Evolutionary conservation across 768 basidiomycete genomes (phyloP).

Genomic region (Panaeolus papilionaceus): DNA sequence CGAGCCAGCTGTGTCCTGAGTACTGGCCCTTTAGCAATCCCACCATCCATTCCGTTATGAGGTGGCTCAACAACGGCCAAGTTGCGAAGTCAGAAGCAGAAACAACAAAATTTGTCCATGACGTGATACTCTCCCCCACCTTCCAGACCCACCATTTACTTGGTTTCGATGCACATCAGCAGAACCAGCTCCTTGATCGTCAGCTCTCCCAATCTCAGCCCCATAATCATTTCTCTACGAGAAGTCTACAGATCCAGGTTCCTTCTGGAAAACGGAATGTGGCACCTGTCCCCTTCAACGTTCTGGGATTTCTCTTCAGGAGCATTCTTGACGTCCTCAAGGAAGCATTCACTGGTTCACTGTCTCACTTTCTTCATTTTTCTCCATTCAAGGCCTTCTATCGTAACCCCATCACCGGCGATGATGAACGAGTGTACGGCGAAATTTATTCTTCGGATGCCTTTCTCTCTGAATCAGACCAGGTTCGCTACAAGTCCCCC

Average conservation of each 20-base stretch:
- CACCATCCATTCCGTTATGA: constrained; percentile 24
- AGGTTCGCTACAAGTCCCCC: not conserved
- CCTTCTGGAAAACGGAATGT: constrained; percentile 33
- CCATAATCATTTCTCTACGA: too few species aligned
- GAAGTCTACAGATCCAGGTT: constrained; percentile 18
- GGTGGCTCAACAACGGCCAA: constrained; percentile 16
- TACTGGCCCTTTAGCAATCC: constrained; percentile 18
- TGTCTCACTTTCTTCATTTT: constrained; percentile 31
- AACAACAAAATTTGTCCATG: constrained; percentile 22
- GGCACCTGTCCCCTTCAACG: constrained; percentile 23
- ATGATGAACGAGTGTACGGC: constrained; percentile 26
- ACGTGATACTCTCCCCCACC: constrained; percentile 25
- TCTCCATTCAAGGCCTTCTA: constrained; percentile 36
- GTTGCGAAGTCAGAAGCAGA: constrained; percentile 25
- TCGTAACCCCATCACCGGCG: constrained; percentile 18
- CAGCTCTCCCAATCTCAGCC: too few species aligned
- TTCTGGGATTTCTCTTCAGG: constrained; percentile 33
- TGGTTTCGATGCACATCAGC: constrained; percentile 19
- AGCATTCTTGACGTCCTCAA: constrained; percentile 32
- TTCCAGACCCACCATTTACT: constrained; percentile 23
- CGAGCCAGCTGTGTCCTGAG: too few species aligned
- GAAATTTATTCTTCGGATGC: constrained; percentile 36
- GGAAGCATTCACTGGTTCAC: constrained; percentile 28
- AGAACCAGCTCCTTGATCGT: not conserved
- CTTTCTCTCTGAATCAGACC: constrained; percentile 27